Conservation (phyloP, 2,329 filamentous ascomycete species). For the Stagonosporopsis chrysanthemi region DNA sequence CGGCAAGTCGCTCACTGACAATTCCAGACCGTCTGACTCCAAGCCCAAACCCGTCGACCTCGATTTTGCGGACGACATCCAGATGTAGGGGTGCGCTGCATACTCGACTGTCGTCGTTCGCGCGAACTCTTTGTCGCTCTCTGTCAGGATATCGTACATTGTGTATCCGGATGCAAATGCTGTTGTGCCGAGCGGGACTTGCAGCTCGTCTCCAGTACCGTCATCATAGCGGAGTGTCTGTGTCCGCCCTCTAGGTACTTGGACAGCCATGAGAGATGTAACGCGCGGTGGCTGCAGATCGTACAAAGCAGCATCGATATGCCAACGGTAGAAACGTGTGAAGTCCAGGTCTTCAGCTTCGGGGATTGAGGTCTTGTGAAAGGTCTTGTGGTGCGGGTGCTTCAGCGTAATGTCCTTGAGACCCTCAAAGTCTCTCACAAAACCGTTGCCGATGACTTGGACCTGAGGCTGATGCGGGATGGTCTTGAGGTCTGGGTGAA, state of each 20-base stretch:
- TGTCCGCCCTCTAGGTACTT: conserved; percentile 65
- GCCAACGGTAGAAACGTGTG: conserved; percentile 76
- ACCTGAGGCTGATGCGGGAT: conserved; percentile 81
- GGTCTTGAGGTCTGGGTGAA: conserved; percentile 82
- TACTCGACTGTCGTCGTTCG: conserved; percentile 74
- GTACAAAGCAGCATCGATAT: conserved; percentile 81
- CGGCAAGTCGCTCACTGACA: conserved; percentile 67
- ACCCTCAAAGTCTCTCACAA: conserved; percentile 73
- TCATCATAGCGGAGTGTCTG: conserved; percentile 79
- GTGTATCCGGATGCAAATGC: conserved; percentile 76
- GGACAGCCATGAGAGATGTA: conserved; percentile 76
- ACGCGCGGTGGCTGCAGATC: conserved; percentile 76
- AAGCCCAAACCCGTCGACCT: conserved; percentile 75
- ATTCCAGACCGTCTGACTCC: conserved; percentile 70
- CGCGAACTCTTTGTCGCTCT: conserved; percentile 72
- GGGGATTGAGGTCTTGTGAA: conserved; percentile 72
- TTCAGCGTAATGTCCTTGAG: conserved; percentile 71
- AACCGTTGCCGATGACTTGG: conserved; percentile 81
- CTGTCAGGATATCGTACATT: conserved; percentile 73
- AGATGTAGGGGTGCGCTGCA: conserved; percentile 80
- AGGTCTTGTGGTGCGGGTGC: conserved; percentile 80
- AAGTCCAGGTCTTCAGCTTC: conserved; percentile 65
- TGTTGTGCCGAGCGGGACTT: conserved; percentile 76
- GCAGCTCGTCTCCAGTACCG: conserved; percentile 69
- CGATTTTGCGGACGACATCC: conserved; percentile 76